These are phyloP conservation scores for Cucumis cinereus DNA, from an alignment of 306 rosid species.

Conservation along the genomic window DNA sequence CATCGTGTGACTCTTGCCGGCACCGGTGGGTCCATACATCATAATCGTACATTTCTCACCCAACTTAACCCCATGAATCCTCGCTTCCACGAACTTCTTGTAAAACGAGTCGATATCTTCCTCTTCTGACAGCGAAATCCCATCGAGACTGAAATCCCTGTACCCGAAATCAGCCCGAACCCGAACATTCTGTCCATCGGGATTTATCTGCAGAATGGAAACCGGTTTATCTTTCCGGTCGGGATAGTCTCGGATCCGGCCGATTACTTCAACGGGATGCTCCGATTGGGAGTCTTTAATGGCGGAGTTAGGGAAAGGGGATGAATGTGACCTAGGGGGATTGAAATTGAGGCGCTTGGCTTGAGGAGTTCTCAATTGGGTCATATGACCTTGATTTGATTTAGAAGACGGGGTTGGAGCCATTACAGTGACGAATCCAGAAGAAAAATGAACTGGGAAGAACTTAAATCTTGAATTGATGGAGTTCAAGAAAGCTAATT, in stretches of 20 bases:
- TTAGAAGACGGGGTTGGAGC: slow-evolving; percentile 95
- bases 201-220: slow-evolving; percentile 45
- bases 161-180: slow-evolving; percentile 88
- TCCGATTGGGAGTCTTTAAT: slow-evolving; percentile 43
- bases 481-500: not conserved
- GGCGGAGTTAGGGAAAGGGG: slow-evolving; percentile 45
- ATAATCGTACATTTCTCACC: slow-evolving; percentile 91
- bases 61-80: slow-evolving; percentile 57
- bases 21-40: slow-evolving; percentile 99
- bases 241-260: slow-evolving; percentile 81
- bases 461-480: not conserved
- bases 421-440: slow-evolving; percentile 22
- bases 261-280: slow-evolving; percentile 84
- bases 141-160: slow-evolving; percentile 87
- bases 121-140: slow-evolving; percentile 76
- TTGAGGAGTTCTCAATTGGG: slow-evolving; percentile 55
- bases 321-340: slow-evolving; percentile 32
- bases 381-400: slow-evolving; percentile 30
- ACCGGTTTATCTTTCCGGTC: slow-evolving; percentile 65
- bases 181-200: slow-evolving; percentile 40
- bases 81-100: slow-evolving; percentile 58
- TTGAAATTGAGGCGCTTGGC: slow-evolving; percentile 73
- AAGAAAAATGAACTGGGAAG: not conserved
- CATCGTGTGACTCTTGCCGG: slow-evolving; percentile 97
- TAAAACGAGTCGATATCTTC: slow-evolving; percentile 64